Evolutionary conservation across 2,329 filamentous ascomycete species (phyloP), one percentile per base, ranked within the genome.

Genomic region (Diaporthe vaccinii): DNA sequence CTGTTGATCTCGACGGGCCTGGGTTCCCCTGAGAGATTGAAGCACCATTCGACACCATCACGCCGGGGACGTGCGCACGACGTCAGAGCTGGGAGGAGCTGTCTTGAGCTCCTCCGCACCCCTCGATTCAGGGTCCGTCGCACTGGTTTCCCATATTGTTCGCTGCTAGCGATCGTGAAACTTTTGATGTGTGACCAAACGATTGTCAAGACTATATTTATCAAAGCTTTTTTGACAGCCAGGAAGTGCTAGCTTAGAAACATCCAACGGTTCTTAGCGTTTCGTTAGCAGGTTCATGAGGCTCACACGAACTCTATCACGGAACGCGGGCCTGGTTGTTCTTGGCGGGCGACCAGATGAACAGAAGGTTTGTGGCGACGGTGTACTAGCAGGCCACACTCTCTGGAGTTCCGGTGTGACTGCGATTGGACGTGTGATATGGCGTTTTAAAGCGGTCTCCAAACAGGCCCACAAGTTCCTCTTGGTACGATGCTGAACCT

Each of bases 131-230:
- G 75, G 75, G 75, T 69, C 67, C 75, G 68, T 62, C 75, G 75
- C 72, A 69, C 67, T 74, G 75, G 72, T 74, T 72, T 72, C 68
- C 72, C 70, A 59, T 61, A 62, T 74, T 46, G 68, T 68, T 41
- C 58, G 49, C 44, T 55, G 53, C 65, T 39, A 62, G 69, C 53
- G 68, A 72, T 74, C 53, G 44, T 72, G 72, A 72, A 62, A 72
- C 67, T 55, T 65, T 39, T 71, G 67, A 57, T 72, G 58, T 68
- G 41, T 72, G 41, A 59, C 39, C 65, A 62, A 36, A 59, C 25
- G 36, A 51, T 61, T 46, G 74, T 74, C 65, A 62, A 51, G 41
- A 31, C 39, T 76, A 59, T 61, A 61, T 67, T 74, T 57, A 67
- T 53, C 70, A 62, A 59, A 49, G 67, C 53, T 34, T 73, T 61